Base-by-base conservation (phyloP, 768 basidiomycete genomes). In the Arthromyces matolae region DNA sequence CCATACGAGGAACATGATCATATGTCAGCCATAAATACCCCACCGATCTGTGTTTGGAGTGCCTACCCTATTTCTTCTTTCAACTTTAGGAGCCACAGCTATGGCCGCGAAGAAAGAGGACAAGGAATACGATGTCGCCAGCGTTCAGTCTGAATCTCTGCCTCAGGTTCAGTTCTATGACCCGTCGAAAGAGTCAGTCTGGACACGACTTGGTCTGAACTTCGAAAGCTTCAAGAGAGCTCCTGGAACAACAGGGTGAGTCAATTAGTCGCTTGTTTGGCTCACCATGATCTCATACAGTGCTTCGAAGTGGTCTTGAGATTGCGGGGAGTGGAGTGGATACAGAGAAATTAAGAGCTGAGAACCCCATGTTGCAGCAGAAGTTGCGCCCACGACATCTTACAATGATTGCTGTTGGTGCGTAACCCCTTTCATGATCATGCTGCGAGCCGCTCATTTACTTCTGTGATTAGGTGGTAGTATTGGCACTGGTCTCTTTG, bases 401-500 rank as follows among this genome's bases (percentile, higher is more conserved):
- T 23, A 58, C 65, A 42, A 74, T 76, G 74, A 76, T 76, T 58
- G 74, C 74, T 49, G 72, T 76, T 42, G 74, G 72, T 72, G 29
- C 51, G 72, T 61, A 20, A 14, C 19, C 27, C 34, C 19, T 23
- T 24, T 18, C 6, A 36, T 35, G 20, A 13, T 14, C 16, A 36
- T 6, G 5, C 8, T n/a, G 6, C 5, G 32, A 49, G 16, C 34
- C 33, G 25, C 27, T 16, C 27, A 22, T 28, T 19, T 41, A 47
- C 16, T 27, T 19, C 18, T 41, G 9, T 25, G 5, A 38, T 7
- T 42, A 74, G 72, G 72, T 59, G 72, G 74, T n/a, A 70, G 68
- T 58, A 76, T 74, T 29, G 74, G 73, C 54, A 74, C 74, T 52
- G 73, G 74, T 64, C 64, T 76, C 5, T 76, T 76, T 55, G 74